Conservation (phyloP, 108 stramenopile genomes). For the Pseudonitzschia multiseries region DNA sequence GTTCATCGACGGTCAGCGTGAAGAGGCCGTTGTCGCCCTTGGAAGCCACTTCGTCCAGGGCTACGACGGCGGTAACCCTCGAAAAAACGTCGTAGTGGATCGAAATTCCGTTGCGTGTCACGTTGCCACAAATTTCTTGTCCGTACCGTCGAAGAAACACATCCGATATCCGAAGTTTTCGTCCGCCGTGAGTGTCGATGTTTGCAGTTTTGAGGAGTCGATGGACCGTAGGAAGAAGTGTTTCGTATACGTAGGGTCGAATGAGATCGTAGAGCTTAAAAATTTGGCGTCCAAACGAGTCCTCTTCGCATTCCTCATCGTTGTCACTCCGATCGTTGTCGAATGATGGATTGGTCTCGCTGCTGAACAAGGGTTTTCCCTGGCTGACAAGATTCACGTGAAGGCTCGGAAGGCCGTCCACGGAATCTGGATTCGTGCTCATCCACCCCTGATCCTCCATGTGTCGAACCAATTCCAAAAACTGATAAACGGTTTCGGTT, state of each 20-base stretch:
- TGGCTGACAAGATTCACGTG: slow-evolving; percentile 68
- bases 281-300: slow-evolving; percentile 35
- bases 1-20: slow-evolving; percentile 25
- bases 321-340: background rate
- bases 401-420: slow-evolving; percentile 72
- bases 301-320: slow-evolving; percentile 1
- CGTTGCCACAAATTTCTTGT: slow-evolving; percentile 20
- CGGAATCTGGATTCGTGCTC: slow-evolving; percentile 72
- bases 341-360: background rate
- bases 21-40: slow-evolving; percentile 63
- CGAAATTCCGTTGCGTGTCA: slow-evolving; percentile 50
- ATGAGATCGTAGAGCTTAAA: slow-evolving; percentile 40
- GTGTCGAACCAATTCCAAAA: slow-evolving; percentile 19
- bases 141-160: slow-evolving; percentile 76
- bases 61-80: slow-evolving; percentile 61
- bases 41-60: slow-evolving; percentile 66
- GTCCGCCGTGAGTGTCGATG: slow-evolving; percentile 13
- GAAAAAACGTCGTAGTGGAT: slow-evolving; percentile 75
- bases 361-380: slow-evolving; percentile 48
- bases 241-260: slow-evolving; percentile 49
- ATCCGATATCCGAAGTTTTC: slow-evolving; percentile 54
- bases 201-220: slow-evolving; percentile 13
- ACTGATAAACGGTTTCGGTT: slow-evolving; percentile 3
- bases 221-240: slow-evolving; percentile 41
- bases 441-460: slow-evolving; percentile 51